Evolutionary conservation across 352 stramenopile species (phyloP), one percentile per base, ranked within the genome.

Genomic region (Globisporangium viniferum): DNA sequence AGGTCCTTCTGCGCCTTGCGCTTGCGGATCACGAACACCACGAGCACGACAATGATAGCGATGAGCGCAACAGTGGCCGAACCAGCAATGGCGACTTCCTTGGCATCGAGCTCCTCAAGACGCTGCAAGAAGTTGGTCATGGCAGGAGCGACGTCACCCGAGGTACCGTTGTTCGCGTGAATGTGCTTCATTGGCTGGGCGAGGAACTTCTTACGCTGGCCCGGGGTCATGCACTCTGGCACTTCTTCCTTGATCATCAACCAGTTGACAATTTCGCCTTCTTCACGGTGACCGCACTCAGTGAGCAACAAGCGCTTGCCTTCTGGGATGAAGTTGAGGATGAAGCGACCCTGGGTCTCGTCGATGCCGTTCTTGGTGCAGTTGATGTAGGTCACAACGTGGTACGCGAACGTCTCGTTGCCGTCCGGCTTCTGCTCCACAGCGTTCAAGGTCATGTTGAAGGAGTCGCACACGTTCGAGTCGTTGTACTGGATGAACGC

Each of bases 101-200:
- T 78, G 3, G 51, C 67, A n/a, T 94, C 77, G 5, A 91, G 46
- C 7, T 90, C 74, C 60, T 92, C 82, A 5, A 94, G 68, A 7
- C 73, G 72, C 18, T 82, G 74, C 18, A 92, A 77, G 58, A 94
- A 94, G 62, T 94, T 76, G 4, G 86, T 92, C 72, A 81, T 66
- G 29, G 76, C 69, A 18, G 82, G 79, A 33, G 84, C 75, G 1
- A 69, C 67, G 24, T 87, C 81, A 0, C 53, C 48, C 0, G 70
- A 48, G 22, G 81, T 88, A 58, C 80, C 86, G 69, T 91, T 93
- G 67, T 51, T 83, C 33, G 84, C 81, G 78, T 94, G 84, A 20
- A 94, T 89, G 76, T 95, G 86, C 77, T 95, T 93, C 80, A 95
- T 90, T 24, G 86, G 88, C 76, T 95, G 88, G 0, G 81, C 72